Conservation (phyloP, 257 asterid species). For the Catharanthus roseus region DNA sequence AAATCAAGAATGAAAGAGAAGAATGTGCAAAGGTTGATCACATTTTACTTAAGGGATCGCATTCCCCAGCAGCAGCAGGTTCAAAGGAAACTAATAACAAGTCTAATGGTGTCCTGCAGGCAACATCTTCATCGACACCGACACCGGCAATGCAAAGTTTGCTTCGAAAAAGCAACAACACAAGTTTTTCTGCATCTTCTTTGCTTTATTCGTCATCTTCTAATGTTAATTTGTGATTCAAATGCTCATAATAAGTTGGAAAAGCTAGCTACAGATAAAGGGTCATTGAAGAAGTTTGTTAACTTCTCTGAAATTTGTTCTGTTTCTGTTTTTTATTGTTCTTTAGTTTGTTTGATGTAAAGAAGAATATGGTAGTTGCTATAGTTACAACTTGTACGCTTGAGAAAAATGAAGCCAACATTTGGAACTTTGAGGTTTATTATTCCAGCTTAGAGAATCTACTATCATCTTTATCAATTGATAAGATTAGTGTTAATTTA, state of each 20-base stretch:
- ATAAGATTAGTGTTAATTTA: too few species aligned
- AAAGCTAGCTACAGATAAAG: not conserved
- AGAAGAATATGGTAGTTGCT: constrained; percentile 14
- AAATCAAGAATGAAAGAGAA: constrained; percentile 46
- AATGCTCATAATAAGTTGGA: constrained; percentile 11
- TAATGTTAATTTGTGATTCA: constrained; percentile 22
- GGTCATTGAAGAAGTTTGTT: constrained; percentile 11
- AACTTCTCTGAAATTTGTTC: not conserved
- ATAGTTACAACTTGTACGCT: constrained; percentile 1
- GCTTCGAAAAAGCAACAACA: constrained; percentile 27
- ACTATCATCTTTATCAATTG: too few species aligned
- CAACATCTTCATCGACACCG: constrained; percentile 35
- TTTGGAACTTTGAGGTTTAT: constrained; percentile 10
- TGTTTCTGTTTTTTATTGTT: constrained; percentile 6
- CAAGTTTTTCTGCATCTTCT: constrained; percentile 42
- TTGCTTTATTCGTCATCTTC: constrained; percentile 35
- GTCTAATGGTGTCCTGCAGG: constrained; percentile 15
- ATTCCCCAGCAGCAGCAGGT: constrained; percentile 17
- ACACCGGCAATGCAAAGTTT: constrained; percentile 19
- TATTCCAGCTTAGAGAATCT: too few species aligned
- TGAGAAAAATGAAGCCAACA: constrained; percentile 8
- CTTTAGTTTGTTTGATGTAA: constrained; percentile 14
- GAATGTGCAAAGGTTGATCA: constrained; percentile 39
- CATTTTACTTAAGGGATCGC: constrained; percentile 27
- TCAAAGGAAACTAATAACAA: constrained; percentile 7